Conservation (phyloP, 441 rosid genomes). For the Manihot esculenta region DNA sequence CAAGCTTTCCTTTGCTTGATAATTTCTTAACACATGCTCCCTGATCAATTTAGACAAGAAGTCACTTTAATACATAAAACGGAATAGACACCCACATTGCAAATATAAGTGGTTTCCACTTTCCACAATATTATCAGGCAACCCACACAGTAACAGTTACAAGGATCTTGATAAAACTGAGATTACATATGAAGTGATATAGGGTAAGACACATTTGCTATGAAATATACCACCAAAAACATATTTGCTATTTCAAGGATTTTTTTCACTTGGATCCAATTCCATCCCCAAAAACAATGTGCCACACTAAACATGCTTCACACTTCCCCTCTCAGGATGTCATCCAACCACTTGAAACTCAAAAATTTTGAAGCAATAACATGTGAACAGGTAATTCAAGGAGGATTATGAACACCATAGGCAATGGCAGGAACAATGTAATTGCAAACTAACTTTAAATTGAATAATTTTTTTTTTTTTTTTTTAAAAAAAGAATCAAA, state of each 20-base stretch:
- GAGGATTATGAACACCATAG: not conserved
- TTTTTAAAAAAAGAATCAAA: too few species aligned
- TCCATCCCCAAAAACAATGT: not conserved
- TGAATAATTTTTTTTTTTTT: not conserved
- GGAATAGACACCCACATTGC: not conserved
- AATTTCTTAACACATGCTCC: constrained; percentile 94
- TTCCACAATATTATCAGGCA: not conserved
- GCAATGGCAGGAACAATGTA: not conserved
- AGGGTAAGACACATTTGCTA: not conserved
- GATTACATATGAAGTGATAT: not conserved
- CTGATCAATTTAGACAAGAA: constrained; percentile 35
- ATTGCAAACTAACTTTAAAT: not conserved
- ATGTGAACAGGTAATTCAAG: not conserved
- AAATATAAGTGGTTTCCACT: not conserved
- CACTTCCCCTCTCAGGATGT: not conserved
- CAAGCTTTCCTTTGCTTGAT: constrained; percentile 69
- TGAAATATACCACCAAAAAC: not conserved
- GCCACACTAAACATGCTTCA: not conserved
- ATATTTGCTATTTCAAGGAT: not conserved
- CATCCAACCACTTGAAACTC: not conserved
- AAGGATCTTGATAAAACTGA: not conserved
- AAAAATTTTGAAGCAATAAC: not conserved
- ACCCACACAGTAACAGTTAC: not conserved
- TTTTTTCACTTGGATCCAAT: not conserved
- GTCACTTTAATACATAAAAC: constrained; percentile 10